A percentile compares a stretch with the other conserved stretches of the same genome.
phyloP scores from a whole-genome alignment of 1,284 basidiomycete species.

The Puccinia coronata region DNA sequence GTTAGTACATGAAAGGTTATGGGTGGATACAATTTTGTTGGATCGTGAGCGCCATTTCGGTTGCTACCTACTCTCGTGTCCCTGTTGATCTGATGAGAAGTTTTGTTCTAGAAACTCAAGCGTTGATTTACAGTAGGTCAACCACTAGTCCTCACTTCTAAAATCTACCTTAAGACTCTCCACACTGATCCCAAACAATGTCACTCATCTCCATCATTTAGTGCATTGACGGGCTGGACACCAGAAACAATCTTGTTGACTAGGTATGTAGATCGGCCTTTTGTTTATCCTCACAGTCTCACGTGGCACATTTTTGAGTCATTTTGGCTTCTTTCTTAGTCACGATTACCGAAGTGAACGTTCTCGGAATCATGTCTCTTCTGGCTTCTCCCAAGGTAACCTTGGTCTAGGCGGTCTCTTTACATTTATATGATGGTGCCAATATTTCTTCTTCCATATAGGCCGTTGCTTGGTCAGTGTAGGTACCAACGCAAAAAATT shows the following conservation, averaged over 20 bases:
- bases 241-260: constrained; percentile 38
- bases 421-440: not conserved
- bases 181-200: not conserved
- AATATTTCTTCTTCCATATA: not conserved
- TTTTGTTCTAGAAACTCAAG: constrained; percentile 37
- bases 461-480: constrained; percentile 44
- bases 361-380: constrained; percentile 20
- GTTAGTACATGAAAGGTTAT: constrained; percentile 47
- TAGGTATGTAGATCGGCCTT: not conserved
- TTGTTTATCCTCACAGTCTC: not conserved
- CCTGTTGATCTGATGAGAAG: not conserved
- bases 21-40: constrained; percentile 48
- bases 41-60: constrained; percentile 25
- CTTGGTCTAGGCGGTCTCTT: not conserved
- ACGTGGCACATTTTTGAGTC: not conserved
- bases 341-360: constrained; percentile 42
- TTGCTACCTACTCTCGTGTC: not conserved
- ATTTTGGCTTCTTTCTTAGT: not conserved
- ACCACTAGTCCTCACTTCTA: not conserved
- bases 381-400: constrained; percentile 39
- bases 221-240: constrained; percentile 48
- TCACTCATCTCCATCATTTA: constrained; percentile 15
- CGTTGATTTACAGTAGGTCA: constrained; percentile 42
- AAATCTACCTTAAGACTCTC: not conserved
- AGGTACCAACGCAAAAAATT: constrained; percentile 37